phyloP scores from a whole-genome alignment of 176 grass and related monocot species.

The Carex scoparia region DNA sequence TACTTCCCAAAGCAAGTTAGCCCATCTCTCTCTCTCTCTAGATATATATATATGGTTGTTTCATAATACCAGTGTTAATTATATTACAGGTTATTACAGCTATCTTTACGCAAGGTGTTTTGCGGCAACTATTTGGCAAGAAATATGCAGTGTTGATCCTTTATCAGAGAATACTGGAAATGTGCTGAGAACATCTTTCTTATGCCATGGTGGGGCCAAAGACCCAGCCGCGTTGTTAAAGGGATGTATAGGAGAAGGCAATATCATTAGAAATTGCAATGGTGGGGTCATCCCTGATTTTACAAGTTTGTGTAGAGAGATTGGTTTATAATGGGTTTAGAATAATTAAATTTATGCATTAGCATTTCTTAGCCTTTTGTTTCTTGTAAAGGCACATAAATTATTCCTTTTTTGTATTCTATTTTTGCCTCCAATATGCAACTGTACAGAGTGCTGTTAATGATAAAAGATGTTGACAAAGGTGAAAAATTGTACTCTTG shows the following conservation, averaged over 20 bases:
- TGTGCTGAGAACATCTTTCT: constrained; percentile 48
- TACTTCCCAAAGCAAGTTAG: no score
- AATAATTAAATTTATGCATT: not conserved
- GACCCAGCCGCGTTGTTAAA: constrained; percentile 61
- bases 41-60: not conserved
- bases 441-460: not conserved
- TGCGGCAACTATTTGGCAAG: constrained; percentile 81
- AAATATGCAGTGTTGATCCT: constrained; percentile 67
- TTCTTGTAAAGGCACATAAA: not conserved
- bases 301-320: constrained; percentile 51
- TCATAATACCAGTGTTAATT: not conserved
- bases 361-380: not conserved
- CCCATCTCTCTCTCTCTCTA: no score
- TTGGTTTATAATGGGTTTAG: constrained; percentile 36
- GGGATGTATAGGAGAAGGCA: constrained; percentile 49
- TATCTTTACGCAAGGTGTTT: constrained; percentile 97
- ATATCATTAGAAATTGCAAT: constrained; percentile 47
- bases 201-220: constrained; percentile 63
- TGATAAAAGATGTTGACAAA: no score
- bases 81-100: constrained; percentile 70
- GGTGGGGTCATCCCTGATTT: constrained; percentile 65
- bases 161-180: constrained; percentile 55
- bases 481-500: no score
- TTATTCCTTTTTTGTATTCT: not conserved
- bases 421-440: not conserved